phyloP scores from a whole-genome alignment of 345 rosid species.

The Jatropha curcas region DNA sequence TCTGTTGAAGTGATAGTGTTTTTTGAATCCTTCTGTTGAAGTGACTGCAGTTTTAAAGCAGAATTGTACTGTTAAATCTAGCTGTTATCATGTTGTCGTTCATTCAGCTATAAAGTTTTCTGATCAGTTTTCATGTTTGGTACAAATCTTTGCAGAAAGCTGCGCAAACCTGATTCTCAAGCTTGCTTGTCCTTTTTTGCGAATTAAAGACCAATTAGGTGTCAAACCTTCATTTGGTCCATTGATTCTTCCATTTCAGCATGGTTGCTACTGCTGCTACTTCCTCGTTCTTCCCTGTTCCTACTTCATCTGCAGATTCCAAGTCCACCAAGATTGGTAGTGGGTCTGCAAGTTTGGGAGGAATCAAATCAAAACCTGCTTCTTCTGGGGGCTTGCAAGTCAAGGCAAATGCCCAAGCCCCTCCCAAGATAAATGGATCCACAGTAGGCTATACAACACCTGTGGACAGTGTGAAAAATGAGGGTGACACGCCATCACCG shows the following conservation, averaged over 20 bases:
- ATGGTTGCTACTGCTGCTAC: constrained; percentile 86
- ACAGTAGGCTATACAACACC: constrained; percentile 48
- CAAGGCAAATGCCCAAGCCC: constrained; percentile 88
- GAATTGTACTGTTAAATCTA: not conserved
- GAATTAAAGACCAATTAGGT: not conserved
- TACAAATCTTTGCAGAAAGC: constrained; percentile 8
- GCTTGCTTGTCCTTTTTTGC: not conserved
- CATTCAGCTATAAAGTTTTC: not conserved
- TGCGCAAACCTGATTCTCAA: not conserved
- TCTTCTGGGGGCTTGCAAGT: constrained; percentile 64
- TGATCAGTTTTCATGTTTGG: not conserved
- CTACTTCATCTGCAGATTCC: constrained; percentile 52
- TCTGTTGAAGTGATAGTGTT: no score
- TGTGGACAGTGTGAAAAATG: constrained; percentile 52
- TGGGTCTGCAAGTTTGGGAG: constrained; percentile 53
- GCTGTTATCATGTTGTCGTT: not conserved
- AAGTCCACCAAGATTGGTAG: constrained; percentile 44
- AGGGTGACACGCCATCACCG: constrained; percentile 44
- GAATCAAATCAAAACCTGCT: constrained; percentile 42
- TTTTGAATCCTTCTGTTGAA: no score
- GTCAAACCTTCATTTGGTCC: constrained; percentile 1
- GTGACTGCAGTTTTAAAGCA: not conserved
- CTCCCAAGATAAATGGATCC: constrained; percentile 81
- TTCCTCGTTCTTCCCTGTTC: constrained; percentile 63
- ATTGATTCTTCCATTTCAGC: constrained; percentile 18